Evolutionary conservation across 2,329 filamentous ascomycete genomes (phyloP), one percentile per base, ranked within the genome.

Genomic region (Colletotrichum sp.): DNA sequence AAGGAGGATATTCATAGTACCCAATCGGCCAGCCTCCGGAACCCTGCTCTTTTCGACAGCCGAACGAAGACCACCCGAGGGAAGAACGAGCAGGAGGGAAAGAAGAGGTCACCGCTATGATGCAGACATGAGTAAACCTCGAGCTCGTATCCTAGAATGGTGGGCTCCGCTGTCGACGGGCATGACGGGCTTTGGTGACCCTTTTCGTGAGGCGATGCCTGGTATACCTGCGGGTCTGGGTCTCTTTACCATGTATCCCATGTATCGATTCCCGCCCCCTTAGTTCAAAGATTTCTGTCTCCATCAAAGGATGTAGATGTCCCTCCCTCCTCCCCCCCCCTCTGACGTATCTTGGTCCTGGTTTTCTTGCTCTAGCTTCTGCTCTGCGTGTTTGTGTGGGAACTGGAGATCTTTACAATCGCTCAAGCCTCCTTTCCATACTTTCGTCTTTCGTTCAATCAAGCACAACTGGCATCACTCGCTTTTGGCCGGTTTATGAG

Each of bases 101-200:
- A 36, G n/a, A 30, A 71, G 27, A 67, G 55, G 73, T 48, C 73
- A 75, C 70, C 73, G 70, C 73, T 69, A 73, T 75, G 73, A 73
- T 75, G 73, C 44, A 75, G 57, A 59, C 25, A 69, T 65, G 70
- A 73, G 74, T 68, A 69, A 73, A 75, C 61, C 28, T 73, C 64
- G 64, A 75, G 74, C 74, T 75, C 74, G 74, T 75, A 75, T 75
- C 74, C 74, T 75, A 75, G 74, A 73, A 69, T 75, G 74, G 74
- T 59, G 57, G 74, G 65, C 74, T 73, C 74, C 74, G 74, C 74
- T 73, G 74, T 34, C 44, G 64, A 73, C 70, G 32, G 74, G 64
- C 74, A 75, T 75, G 74, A 73, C 70, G 70, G 64, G 19, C 61
- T 44, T 65, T 75, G 64, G 36, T 69, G 70, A 36, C 64, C 70